Evolutionary conservation across 2,329 filamentous ascomycete species (phyloP), one percentile per base, ranked within the genome.

Genomic region (Graphium sp.): DNA sequence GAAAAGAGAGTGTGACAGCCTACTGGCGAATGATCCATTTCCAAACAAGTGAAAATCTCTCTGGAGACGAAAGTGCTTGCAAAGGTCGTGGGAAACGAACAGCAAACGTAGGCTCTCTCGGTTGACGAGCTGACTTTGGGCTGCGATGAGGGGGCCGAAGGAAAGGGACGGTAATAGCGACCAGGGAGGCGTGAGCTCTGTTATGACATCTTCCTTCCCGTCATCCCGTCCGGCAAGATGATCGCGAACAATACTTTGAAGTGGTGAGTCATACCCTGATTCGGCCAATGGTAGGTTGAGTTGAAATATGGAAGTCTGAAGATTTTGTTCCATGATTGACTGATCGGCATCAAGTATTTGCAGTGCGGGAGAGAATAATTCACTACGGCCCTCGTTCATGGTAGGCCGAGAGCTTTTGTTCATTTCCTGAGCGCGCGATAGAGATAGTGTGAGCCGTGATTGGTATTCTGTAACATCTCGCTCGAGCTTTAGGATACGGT

Each of bases 1-100:
- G 41, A 95, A 95, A 0, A 98, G 60, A 1, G 84, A 78, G 30
- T 83, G 74, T 1, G 81, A 77, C 2, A 98, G 61, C 2, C 76
- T 72, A 28, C 76, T 77, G 29, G 77, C 74, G 46, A 94, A 94
- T 11, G 81, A 61, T 5, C 84, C 84, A 40, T 89, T 84, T 3
- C 83, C 79, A 6, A 95, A 60, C 2, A 95, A 62, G 29, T 91
- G 80, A 37, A 89, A 94, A 24, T 76, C 67, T 34, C 70, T 71
- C 41, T 92, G 83, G 2, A 92, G 45, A 5, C 62, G 59, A 0
- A 95, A 54, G 43, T 95, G 84, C 2, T 66, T 56, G 11, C 70
- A 66, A 4, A 98, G 52, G 7, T 70, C 58, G 43, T 92, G 80
- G 5, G 71, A 61, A 12, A 65, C 65, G 45, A 94, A 91, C 13